Conservation (phyloP, 1,284 basidiomycete species). For the Cutaneotrichosporon cavernicola region DNA sequence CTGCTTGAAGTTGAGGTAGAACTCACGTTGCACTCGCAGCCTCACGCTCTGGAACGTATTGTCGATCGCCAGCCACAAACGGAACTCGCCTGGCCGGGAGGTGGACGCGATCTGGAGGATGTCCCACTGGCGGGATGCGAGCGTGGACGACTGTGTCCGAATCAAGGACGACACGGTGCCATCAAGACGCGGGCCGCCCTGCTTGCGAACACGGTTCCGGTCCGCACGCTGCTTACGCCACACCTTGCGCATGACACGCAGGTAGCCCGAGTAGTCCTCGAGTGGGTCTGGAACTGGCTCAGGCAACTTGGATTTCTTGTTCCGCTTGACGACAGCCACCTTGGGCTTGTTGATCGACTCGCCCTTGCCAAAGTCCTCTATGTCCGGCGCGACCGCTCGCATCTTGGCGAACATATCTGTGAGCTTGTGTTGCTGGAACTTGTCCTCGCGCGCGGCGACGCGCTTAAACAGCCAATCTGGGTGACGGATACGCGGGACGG, state of each 20-base stretch:
- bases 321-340: conserved; percentile 62
- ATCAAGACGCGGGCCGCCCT: conserved; percentile 55
- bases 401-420: conserved; percentile 85
- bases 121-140: conserved; percentile 80
- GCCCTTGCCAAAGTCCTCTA: conserved; percentile 59
- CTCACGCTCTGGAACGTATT: conserved; percentile 74
- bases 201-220: conserved; percentile 50
- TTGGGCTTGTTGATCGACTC: conserved; percentile 30
- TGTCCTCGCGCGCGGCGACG: conserved; percentile 85
- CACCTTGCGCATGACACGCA: conserved; percentile 72
- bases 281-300: conserved; percentile 60
- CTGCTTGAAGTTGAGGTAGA: conserved; percentile 86
- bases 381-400: conserved; percentile 37
- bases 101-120: conserved; percentile 84
- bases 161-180: conserved; percentile 72
- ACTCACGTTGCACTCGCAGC: conserved; percentile 82
- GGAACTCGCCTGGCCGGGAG: conserved; percentile 76
- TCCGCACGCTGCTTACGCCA: conserved; percentile 69
- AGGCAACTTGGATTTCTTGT: conserved; percentile 45
- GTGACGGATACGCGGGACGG: conserved; percentile 91
- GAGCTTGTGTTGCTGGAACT: conserved; percentile 96
- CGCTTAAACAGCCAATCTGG: conserved; percentile 96
- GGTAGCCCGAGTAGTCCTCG: conserved; percentile 73
- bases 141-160: conserved; percentile 63
- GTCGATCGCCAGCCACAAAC: conserved; percentile 85